Percentiles rank a stretch among this genome's conserved stretches.
Evolutionary conservation across 805 yeast genomes (phyloP).

Genomic region (Peterozyma toletana): DNA sequence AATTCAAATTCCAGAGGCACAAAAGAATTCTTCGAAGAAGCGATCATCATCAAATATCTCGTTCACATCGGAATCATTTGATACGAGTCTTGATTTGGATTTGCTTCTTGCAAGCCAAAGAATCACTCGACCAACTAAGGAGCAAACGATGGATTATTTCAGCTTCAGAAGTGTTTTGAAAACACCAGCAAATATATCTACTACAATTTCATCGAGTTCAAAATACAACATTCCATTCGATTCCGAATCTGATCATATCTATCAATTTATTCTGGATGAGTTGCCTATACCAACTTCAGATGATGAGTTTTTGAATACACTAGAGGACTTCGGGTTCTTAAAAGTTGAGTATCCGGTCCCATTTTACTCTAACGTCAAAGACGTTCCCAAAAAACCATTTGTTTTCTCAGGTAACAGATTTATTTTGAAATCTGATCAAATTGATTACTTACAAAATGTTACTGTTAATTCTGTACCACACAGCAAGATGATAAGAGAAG

Average conservation of each 20-base stretch:
- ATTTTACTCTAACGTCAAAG: conserved; percentile 44
- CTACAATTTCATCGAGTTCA: no score
- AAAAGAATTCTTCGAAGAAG: not conserved
- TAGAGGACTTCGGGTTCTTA: conserved; percentile 41
- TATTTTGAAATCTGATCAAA: conserved; percentile 32
- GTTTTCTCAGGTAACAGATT: conserved; percentile 64
- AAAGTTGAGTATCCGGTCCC: conserved; percentile 57
- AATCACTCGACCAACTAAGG: no score
- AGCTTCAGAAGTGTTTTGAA: no score
- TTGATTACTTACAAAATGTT: conserved; percentile 15
- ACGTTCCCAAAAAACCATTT: conserved; percentile 47
- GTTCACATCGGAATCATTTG: no score
- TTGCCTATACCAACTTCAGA: not conserved
- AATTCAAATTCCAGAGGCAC: not conserved
- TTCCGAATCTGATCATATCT: no score
- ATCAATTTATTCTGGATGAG: no score
- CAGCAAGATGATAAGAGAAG: not conserved
- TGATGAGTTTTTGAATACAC: conserved; percentile 10
- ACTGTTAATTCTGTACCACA: conserved; percentile 4
- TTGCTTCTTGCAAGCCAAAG: no score
- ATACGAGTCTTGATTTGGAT: no score
- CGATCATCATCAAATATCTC: no score
- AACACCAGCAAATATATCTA: no score
- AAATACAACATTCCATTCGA: no score
- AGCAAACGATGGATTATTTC: no score